Percentiles rank a stretch among this genome's conserved stretches.
These are phyloP conservation scores for Hansfordia pulvinata DNA, from an alignment of 2,329 filamentous ascomycete genomes.

Conservation along the genomic window DNA sequence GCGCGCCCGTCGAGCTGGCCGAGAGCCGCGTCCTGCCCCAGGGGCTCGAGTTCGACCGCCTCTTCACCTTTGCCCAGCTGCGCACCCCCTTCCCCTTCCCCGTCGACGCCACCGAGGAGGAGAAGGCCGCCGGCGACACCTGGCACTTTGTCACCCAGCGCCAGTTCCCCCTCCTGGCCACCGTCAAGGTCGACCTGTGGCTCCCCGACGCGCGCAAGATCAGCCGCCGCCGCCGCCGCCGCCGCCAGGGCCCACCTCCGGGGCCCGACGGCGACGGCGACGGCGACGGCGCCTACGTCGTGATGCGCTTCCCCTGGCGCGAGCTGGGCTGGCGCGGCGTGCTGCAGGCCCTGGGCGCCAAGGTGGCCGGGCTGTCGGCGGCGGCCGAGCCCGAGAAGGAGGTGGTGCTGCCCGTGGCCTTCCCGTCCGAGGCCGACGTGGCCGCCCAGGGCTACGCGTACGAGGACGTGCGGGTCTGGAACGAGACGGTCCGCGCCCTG, in stretches of 20 bases:
- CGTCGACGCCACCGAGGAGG: conserved; percentile 17
- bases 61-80: conserved; percentile 70
- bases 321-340: conserved; percentile 32
- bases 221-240: conserved; percentile 33
- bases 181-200: conserved; percentile 56
- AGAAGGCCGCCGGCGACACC: conserved; percentile 25
- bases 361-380: conserved; percentile 31
- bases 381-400: conserved; percentile 44
- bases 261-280: no score
- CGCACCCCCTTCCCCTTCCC: conserved; percentile 31
- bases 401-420: conserved; percentile 51
- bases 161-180: conserved; percentile 56
- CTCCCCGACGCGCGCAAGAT: conserved; percentile 47
- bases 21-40: conserved; percentile 48
- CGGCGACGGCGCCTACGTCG: conserved; percentile 43
- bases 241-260: conserved; percentile 30
- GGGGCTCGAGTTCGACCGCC: conserved; percentile 67
- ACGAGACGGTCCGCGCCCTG: conserved; percentile 37
- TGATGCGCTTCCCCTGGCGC: conserved; percentile 53
- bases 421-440: conserved; percentile 43
- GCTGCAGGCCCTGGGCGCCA: conserved; percentile 30
- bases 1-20: conserved; percentile 59
- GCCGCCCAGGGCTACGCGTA: conserved; percentile 42
- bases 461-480: conserved; percentile 53
- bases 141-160: conserved; percentile 65